Percentiles rank a stretch among this genome's conserved stretches.
Evolutionary conservation across 2,329 filamentous ascomycete genomes (phyloP).

Genomic region (Zasmidium citrigriseum): DNA sequence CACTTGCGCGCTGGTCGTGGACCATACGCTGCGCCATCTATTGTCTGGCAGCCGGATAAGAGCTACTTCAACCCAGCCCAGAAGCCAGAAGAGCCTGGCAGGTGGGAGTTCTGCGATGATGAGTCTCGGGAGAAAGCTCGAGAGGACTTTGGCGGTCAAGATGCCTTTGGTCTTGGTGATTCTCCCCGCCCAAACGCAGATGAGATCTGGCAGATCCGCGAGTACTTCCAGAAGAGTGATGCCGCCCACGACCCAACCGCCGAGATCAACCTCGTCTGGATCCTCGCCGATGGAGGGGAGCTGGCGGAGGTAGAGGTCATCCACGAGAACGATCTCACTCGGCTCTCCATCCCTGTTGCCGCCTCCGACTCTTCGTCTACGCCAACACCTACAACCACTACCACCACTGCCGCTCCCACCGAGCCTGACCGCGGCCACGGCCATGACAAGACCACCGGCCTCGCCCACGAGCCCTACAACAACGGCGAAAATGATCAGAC

Average conservation of each 20-base stretch:
- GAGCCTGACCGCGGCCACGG: slow-evolving; percentile 9
- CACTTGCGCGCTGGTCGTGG: not conserved
- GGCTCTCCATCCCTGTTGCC: too few relatives aligned
- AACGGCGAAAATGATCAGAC: slow-evolving; percentile 20
- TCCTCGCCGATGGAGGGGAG: not conserved
- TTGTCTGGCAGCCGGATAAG: not conserved
- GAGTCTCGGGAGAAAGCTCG: slow-evolving; percentile 7
- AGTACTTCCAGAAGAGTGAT: not conserved
- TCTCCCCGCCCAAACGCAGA: slow-evolving; percentile 11
- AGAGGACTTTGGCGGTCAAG: slow-evolving; percentile 12
- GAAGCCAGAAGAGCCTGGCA: slow-evolving; percentile 14
- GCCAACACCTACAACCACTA: not conserved
- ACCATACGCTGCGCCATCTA: not conserved
- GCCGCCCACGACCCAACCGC: slow-evolving; percentile 10
- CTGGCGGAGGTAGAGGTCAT: not conserved
- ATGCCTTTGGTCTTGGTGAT: slow-evolving; percentile 3
- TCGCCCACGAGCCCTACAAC: slow-evolving; percentile 22
- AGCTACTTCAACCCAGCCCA: slow-evolving; percentile 10
- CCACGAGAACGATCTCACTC: not conserved
- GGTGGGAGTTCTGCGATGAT: slow-evolving; percentile 16
- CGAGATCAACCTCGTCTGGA: slow-evolving; percentile 19
- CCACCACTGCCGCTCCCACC: not conserved
- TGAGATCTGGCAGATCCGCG: slow-evolving; percentile 18
- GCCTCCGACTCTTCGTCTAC: too few relatives aligned
- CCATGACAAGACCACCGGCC: slow-evolving; percentile 13